Evolutionary conservation across 768 basidiomycete species (phyloP), one percentile per base, ranked within the genome.

Genomic region (Leccinum sublutescens): DNA sequence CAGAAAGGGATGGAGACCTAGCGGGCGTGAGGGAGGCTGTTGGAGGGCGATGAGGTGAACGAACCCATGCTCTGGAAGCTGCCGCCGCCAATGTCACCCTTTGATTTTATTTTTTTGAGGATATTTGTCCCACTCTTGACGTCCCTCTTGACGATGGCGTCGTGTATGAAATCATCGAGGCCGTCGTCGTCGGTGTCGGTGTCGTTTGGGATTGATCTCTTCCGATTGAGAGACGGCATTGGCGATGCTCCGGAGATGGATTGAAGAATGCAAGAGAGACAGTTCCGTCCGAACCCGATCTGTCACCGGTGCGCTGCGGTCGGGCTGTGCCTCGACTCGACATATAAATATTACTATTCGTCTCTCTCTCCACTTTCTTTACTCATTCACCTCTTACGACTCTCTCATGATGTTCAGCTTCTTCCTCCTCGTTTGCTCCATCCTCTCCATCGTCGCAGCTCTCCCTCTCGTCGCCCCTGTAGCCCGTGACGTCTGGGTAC

Each of bases 41-140:
- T n/a, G 15, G n/a, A 17, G 5, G 36, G 29, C 11, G 5, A 9
- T 63, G 49, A 2, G 50, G 8, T 11, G 54, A 29, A 80, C 85
- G 55, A 56, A 93, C 93, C 93, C 92, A 98, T 94, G 82, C 87
- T 89, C 73, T 97, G 95, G 66, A 97, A 98, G 62, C 93, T 96
- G 19, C 95, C 95, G 31, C 95, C 95, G 33, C 95, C 95, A 12
- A 91, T 81, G 67, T 93, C 88, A 17, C 87, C 87, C 70, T 90
- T 89, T 9, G 85, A 86, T 66, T 90, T 93, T 12, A 84, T 79
- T 66, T 86, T 89, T 71, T 92, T 95, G 54, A 95, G 74, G 9
- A 91, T 62, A 53, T 88, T 83, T 0, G 87, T 89, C 1, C 93
- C 93, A 45, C 80, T 80, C 71, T 90, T 91, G 10, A 88, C 73